Conservation (phyloP, 495 filamentous ascomycete genomes). For the Baudoinia panamericana region DNA sequence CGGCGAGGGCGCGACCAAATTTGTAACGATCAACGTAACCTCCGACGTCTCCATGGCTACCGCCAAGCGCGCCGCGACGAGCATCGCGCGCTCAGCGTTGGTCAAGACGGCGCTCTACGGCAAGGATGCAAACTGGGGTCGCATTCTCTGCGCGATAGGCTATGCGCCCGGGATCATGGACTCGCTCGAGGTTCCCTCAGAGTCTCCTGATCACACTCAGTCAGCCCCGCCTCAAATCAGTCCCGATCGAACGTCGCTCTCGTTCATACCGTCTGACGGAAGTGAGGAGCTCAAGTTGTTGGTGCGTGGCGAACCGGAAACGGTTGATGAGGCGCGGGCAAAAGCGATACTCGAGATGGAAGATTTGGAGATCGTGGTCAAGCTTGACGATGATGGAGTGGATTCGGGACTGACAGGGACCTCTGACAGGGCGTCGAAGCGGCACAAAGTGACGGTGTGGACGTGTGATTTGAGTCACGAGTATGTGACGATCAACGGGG, state of each 20-base stretch:
- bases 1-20: conserved; percentile 96
- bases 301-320: conserved; percentile 81
- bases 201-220: not conserved
- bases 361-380: conserved; percentile 35
- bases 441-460: conserved; percentile 68
- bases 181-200: not conserved
- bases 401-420: conserved; percentile 19
- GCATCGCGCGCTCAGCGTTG: conserved; percentile 84
- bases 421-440: not conserved
- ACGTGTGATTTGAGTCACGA: conserved; percentile 98
- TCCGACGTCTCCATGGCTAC: conserved; percentile 49
- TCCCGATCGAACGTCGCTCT: conserved; percentile 78
- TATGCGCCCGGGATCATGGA: conserved; percentile 48
- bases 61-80: conserved; percentile 52
- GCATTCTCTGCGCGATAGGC: conserved; percentile 87
- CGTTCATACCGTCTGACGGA: conserved; percentile 78
- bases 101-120: conserved; percentile 97
- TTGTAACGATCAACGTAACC: conserved; percentile 79
- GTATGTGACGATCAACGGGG: conserved; percentile 87
- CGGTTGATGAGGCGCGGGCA: conserved; percentile 79
- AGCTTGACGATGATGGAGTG: conserved; percentile 27
- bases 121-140: conserved; percentile 96
- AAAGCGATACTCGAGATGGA: conserved; percentile 76
- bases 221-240: conserved; percentile 33
- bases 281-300: conserved; percentile 68